Evolutionary conservation across 2,329 filamentous ascomycete genomes (phyloP).

Genomic region (Neofusicoccum cordaticola): DNA sequence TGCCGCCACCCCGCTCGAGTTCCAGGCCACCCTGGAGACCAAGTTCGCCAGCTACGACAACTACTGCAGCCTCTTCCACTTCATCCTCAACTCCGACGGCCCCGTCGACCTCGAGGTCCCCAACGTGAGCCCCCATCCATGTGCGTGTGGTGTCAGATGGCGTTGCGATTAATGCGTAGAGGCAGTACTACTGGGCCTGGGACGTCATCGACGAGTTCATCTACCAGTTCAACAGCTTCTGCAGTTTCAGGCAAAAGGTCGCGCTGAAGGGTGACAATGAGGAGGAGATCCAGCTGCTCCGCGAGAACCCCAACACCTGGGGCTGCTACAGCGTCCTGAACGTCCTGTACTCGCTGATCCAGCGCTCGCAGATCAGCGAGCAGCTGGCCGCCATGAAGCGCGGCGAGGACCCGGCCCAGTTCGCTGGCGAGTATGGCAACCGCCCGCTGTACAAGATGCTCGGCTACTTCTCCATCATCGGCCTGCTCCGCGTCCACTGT

Average conservation of each 20-base stretch:
- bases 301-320: conserved; percentile 98
- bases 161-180: conserved; percentile 18
- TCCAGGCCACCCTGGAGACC: conserved; percentile 89
- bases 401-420: conserved; percentile 81
- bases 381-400: conserved; percentile 93
- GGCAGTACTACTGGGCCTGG: conserved; percentile 98
- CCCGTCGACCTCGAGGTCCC: conserved; percentile 95
- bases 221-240: conserved; percentile 99
- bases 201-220: conserved; percentile 99
- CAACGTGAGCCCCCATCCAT: conserved; percentile 64
- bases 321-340: conserved; percentile 99
- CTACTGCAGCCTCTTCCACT: conserved; percentile 99
- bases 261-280: conserved; percentile 80
- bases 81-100: conserved; percentile 98
- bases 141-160: background rate
- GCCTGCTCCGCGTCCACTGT: conserved; percentile 91
- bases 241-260: conserved; percentile 89
- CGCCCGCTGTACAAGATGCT: conserved; percentile 97
- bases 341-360: conserved; percentile 97
- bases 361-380: conserved; percentile 96
- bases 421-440: conserved; percentile 92
- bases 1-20: conserved; percentile 92
- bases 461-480: conserved; percentile 99
- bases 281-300: conserved; percentile 86
- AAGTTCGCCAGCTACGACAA: conserved; percentile 99